Base-by-base conservation (phyloP, 768 basidiomycete species). In the Epithele typhae region DNA sequence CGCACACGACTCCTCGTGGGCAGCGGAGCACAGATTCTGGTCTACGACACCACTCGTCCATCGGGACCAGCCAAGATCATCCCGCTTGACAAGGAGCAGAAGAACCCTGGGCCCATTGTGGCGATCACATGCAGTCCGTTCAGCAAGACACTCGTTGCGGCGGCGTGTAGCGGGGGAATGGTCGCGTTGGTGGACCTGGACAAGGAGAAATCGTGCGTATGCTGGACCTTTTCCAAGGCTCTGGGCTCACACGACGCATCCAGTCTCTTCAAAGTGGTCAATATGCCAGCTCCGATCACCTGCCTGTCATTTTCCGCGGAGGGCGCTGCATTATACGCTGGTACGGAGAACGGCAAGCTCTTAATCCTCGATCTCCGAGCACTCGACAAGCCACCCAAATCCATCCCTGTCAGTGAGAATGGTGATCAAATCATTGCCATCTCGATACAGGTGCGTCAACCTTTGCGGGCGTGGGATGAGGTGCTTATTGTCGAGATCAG, bases 91-190 rank as follows among this genome's bases (percentile, higher is more conserved):
- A 57, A 55, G 51, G 68, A 64, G 9, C 77, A 78, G 19, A 57
- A 54, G 36, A 53, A 64, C 15, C 56, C 64, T 0, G 80, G 79
- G 7, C 63, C 75, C n/a, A 73, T 88, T 19, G 62, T 76, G 4
- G 74, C 73, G 11, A 61, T 87, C 8, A 70, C 78, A 6, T 79
- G 77, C 51, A 87, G 85, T 52, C 84, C 87, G 6, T 88, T 87
- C 62, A 87, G 85, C 65, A 87, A 82, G 67, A 82, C 81, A 2
- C 66, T 89, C 25, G 69, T 84, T 21, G 81, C 81, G 2, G 73
- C 75, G 35, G 78, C 75, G 1, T 81, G 74, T 34, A 67, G 73
- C 11, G 68, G 64, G 4, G 85, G 84, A 1, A 64, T 68, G 35
- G 69, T 89, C 10, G 70, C 64, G 3, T 69, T 88, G 7, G 64